Evolutionary conservation across 805 yeast genomes (phyloP), one percentile per base, ranked within the genome.

Genomic region (Metschnikowia dekortorum): DNA sequence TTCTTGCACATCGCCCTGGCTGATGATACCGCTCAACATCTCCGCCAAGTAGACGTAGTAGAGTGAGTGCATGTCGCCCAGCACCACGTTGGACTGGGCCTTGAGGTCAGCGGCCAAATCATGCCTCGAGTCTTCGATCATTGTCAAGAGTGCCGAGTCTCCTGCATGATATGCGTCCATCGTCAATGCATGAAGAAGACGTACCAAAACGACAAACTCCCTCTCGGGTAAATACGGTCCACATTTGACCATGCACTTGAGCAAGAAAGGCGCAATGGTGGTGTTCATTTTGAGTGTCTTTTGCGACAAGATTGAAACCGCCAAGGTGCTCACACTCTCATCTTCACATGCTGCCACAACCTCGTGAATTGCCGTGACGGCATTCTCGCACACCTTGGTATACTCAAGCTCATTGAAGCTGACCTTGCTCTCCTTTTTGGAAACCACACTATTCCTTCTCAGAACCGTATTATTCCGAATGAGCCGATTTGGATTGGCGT

Each of bases 301-400:
- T 63, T 91, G 97, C 11, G 88, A 81, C 50, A 94, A 74, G 36
- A 94, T 83, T 0, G 96, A 85, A 11, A 88, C 83, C 0, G 95
- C 84, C 55, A 94, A 75, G 3, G 87, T 83, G 14, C 87, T 81
- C 31, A 92, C 85, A 14, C 87, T 79, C 49, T 81, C 83, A 55
- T 87, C 94, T 40, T 80, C 76, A 59, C 87, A 85, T 32, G 75
- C 73, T 29, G 80, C 76, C 0, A 91, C 82, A 37, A 91, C 79
- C 44, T 82, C 82, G 40, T 83, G 76, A 8, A 85, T 78, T 0
- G 95, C 84, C 8, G 80, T 75, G 16, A 89, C 79, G 29, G 90
- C 82, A 62, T 89, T 88, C 51, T 79, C 75, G 62, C 82, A 83
- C 8, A 85, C 69, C 42, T 60, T 63, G 9, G 54, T 53, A 53